Evolutionary conservation across 2,329 filamentous ascomycete species (phyloP).

Genomic region (Alternaria panax): DNA sequence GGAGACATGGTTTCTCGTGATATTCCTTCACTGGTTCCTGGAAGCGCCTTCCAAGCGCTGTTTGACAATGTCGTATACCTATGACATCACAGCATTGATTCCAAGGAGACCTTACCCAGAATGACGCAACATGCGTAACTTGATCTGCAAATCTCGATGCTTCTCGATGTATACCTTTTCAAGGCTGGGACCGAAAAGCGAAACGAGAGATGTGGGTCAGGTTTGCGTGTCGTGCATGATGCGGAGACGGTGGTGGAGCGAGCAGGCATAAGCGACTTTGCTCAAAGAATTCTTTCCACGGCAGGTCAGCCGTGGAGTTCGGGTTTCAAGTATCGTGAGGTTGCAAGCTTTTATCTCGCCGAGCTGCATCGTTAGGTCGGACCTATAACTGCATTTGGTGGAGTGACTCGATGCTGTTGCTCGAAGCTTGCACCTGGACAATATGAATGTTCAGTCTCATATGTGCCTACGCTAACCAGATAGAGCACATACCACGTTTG

Average conservation of each 20-base stretch:
- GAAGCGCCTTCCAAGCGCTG: not conserved
- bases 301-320: conserved; percentile 1
- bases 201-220: not conserved
- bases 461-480: conserved; percentile 5
- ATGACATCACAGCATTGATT: not conserved
- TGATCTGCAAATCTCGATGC: conserved; percentile 4
- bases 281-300: not conserved
- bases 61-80: not conserved
- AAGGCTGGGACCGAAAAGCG: conserved; percentile 1
- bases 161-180: not conserved
- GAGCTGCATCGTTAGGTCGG: no score
- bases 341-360: not conserved
- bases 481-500: not conserved
- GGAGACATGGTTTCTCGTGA: not conserved
- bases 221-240: conserved; percentile 9
- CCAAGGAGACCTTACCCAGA: not conserved
- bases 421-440: not conserved
- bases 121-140: not conserved
- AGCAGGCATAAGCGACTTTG: conserved; percentile 3
- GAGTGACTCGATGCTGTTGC: not conserved
- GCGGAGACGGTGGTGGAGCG: conserved; percentile 6
- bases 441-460: not conserved
- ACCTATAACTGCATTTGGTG: not conserved
- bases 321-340: not conserved
- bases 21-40: not conserved